These are phyloP conservation scores for Fusarium armeniacum DNA, from an alignment of 2,329 filamentous ascomycete species.

Conservation along the genomic window DNA sequence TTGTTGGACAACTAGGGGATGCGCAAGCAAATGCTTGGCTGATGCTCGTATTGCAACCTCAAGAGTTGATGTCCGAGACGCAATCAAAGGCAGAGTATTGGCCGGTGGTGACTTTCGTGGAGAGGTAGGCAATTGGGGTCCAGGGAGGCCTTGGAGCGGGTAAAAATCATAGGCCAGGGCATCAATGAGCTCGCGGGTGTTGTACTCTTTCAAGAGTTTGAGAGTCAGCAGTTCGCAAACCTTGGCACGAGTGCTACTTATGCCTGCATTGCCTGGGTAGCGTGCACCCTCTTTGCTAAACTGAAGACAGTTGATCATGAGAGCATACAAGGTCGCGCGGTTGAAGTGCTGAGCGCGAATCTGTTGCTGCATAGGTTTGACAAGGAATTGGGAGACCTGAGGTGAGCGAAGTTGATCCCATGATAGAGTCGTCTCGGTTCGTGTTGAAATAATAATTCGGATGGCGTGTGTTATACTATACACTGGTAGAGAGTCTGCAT, in stretches of 20 bases:
- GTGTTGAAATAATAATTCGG: conserved; percentile 83
- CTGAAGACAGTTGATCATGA: conserved; percentile 94
- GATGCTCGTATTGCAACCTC: conserved; percentile 94
- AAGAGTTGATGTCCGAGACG: conserved; percentile 86
- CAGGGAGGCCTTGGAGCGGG: conserved; percentile 84
- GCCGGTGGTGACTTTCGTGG: conserved; percentile 55
- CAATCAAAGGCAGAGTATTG: conserved; percentile 65
- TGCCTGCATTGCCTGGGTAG: conserved; percentile 86
- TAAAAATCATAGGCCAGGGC: conserved; percentile 96
- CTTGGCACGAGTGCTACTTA: conserved; percentile 85
- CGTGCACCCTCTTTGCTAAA: conserved; percentile 89
- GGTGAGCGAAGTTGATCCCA: conserved; percentile 98
- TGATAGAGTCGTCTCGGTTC: conserved; percentile 90
- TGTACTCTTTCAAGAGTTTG: conserved; percentile 90
- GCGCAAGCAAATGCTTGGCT: conserved; percentile 91
- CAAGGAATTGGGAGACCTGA: conserved; percentile 93
- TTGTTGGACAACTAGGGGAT: conserved; percentile 92
- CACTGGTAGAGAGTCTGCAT: conserved; percentile 83
- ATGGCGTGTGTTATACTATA: conserved; percentile 94
- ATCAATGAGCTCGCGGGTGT: conserved; percentile 90
- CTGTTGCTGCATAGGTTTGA: conserved; percentile 95
- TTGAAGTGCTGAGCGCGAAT: conserved; percentile 88
- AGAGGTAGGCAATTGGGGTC: conserved; percentile 55
- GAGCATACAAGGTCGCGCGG: conserved; percentile 85
- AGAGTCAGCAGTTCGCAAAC: conserved; percentile 93